Conservation (phyloP, 148 eudicot species). For the Cornus florida region DNA sequence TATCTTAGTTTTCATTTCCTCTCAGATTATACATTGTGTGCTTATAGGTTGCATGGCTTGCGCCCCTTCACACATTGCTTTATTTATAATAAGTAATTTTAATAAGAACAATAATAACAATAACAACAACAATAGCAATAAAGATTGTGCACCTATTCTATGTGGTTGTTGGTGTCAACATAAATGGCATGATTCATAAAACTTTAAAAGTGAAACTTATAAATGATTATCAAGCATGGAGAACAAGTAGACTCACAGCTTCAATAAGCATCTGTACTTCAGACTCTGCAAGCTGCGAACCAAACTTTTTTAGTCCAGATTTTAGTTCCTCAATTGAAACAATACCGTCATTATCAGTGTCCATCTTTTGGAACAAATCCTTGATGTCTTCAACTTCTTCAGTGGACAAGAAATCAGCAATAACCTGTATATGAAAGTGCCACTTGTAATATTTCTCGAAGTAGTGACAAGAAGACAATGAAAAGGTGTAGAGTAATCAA, state of each 20-base stretch:
- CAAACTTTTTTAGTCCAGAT: conserved; percentile 68
- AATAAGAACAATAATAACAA: not conserved
- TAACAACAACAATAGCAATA: not conserved
- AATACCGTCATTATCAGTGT: conserved; percentile 78
- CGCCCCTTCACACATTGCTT: no score
- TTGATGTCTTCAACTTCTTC: conserved; percentile 87
- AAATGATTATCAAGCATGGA: not conserved
- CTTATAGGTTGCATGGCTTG: no score
- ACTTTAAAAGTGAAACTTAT: not conserved
- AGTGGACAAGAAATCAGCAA: conserved; percentile 77
- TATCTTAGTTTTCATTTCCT: no score
- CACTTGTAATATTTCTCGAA: not conserved
- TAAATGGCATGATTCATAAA: not conserved
- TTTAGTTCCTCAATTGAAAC: conserved; percentile 79
- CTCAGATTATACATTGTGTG: no score
- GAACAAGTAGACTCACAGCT: conserved; percentile 59
- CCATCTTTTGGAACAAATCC: conserved; percentile 80
- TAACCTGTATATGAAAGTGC: conserved; percentile 49
- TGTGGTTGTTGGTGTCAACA: not conserved
- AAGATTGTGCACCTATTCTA: not conserved
- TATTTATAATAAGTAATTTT: no score
- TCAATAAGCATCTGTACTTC: conserved; percentile 91
- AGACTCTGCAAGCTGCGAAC: conserved; percentile 76
- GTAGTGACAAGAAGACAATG: conserved; percentile 4
- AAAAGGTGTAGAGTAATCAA: conserved; percentile 14